Evolutionary conservation across 371 early-diverging fungal genomes (phyloP), one percentile per base, ranked within the genome.

Genomic region (Gilbertella persicaria): DNA sequence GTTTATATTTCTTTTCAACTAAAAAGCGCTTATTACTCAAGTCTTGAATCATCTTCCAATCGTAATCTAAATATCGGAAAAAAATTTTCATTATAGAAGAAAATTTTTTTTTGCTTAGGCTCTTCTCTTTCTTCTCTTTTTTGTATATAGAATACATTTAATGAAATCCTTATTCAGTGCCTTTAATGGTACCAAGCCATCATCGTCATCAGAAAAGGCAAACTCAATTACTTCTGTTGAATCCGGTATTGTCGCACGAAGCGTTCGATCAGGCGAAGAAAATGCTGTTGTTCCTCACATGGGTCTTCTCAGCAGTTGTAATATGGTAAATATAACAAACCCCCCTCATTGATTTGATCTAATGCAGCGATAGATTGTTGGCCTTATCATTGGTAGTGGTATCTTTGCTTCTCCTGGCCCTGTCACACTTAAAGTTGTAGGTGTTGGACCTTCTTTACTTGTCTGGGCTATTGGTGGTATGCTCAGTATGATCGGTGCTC

Each of bases 391-490:
- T 44, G 85, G 85, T 24, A 73, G 73, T 57, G 85, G 85, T 36
- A 83, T 85, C 24, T 85, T 83, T 63, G 81, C 85, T 25, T 73
- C 80, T 3, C 84, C 84, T 5, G 85, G 85, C 8, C 79, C 80
- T 25, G 76, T 83, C 1, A 62, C 63, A 9, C 44, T 71, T n/a
- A 64, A 67, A 25, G 69, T 73, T 2, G 70, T 66, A n/a, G 70
- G 75, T 9, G 79, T 74, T 0, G 80, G 80, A 9, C 52, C 75
- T 8, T 72, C 80, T 3, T 53, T 84, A 12, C 16, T 53, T 14
- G 70, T 84, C 4, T 85, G 86, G 86, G 38, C 78, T 2, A 39
- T 70, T 4, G 81, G 74, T 29, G 84, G 86, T 40, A 6, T 79
- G 7, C 56, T 85, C 9, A 73, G 80, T 47, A 67, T 79, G 66